Evolutionary conservation across 2,329 filamentous ascomycete species (phyloP).

Genomic region (Aspergillus brunneoviolaceus): DNA sequence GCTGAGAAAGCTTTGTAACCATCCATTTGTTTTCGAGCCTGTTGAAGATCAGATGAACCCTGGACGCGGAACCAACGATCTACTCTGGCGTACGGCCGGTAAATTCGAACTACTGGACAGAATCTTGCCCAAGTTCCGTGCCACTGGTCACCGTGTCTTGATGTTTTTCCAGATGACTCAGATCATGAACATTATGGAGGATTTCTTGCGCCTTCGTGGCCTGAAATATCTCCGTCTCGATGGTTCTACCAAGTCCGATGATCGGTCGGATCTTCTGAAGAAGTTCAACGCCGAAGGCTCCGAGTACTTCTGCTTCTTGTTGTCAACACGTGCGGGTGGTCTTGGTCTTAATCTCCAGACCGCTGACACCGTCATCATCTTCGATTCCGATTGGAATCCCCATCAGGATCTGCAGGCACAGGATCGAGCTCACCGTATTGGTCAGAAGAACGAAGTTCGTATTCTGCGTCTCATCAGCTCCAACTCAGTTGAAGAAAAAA

Average conservation of each 20-base stretch:
- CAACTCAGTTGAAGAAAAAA: conserved; percentile 98
- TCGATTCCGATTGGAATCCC: conserved; percentile 99
- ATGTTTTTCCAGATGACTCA: conserved; percentile 99
- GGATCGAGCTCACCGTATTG: conserved; percentile 99
- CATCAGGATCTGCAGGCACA: conserved; percentile 98
- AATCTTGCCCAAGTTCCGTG: conserved; percentile 88
- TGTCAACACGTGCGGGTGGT: conserved; percentile 98
- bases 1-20: conserved; percentile 95
- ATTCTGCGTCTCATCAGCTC: conserved; percentile 94
- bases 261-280: conserved; percentile 85
- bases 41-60: conserved; percentile 99
- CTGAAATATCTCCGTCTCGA: conserved; percentile 89
- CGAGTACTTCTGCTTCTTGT: conserved; percentile 93
- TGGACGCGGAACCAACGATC: conserved; percentile 79
- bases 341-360: conserved; percentile 95
- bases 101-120: conserved; percentile 97
- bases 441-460: conserved; percentile 98
- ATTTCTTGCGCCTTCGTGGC: conserved; percentile 82
- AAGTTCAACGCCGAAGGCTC: conserved; percentile 88
- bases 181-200: conserved; percentile 99
- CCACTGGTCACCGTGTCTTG: conserved; percentile 87
- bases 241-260: conserved; percentile 95
- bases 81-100: conserved; percentile 91
- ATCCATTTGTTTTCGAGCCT: conserved; percentile 97
- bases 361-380: conserved; percentile 98